These are phyloP conservation scores for Pythium aristosporum DNA, from an alignment of 352 stramenopile genomes.

Conservation along the genomic window DNA sequence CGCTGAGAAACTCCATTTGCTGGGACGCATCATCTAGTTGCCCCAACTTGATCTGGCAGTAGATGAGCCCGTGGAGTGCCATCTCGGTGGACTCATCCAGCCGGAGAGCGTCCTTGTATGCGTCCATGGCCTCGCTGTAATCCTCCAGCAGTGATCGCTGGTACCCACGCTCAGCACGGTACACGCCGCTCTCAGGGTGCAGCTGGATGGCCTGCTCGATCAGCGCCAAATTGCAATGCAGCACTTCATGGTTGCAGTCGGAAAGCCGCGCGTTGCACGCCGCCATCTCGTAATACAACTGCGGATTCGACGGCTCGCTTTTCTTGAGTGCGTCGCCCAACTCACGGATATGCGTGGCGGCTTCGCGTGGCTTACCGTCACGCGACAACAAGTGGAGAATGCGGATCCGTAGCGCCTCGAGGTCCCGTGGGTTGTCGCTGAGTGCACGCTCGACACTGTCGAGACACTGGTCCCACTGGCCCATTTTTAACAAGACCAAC, in stretches of 20 bases:
- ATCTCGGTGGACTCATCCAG: constrained; percentile 86
- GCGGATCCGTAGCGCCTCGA: constrained; percentile 70
- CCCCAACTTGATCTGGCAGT: constrained; percentile 89
- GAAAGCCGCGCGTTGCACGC: constrained; percentile 63
- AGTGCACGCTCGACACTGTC: constrained; percentile 76
- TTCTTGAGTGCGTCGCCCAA: constrained; percentile 66
- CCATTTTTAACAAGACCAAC: constrained; percentile 79
- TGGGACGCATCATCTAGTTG: constrained; percentile 88
- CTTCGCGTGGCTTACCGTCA: constrained; percentile 55
- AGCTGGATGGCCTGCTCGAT: constrained; percentile 71
- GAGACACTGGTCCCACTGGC: constrained; percentile 83
- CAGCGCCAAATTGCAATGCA: constrained; percentile 68
- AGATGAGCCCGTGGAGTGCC: constrained; percentile 90
- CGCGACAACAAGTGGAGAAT: constrained; percentile 69
- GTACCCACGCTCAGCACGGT: constrained; percentile 79
- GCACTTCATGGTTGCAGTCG: constrained; percentile 60
- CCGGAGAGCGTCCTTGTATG: constrained; percentile 85
- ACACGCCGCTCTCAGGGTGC: constrained; percentile 55
- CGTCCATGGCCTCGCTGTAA: constrained; percentile 77
- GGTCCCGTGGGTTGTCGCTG: constrained; percentile 57
- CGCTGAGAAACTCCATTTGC: constrained; percentile 91
- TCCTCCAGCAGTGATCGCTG: constrained; percentile 72
- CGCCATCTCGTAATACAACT: constrained; percentile 63
- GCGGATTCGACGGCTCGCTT: constrained; percentile 67
- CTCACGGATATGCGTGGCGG: constrained; percentile 54